Conservation (phyloP, 148 eudicot genomes). For the Camellia lanceoleosa region DNA sequence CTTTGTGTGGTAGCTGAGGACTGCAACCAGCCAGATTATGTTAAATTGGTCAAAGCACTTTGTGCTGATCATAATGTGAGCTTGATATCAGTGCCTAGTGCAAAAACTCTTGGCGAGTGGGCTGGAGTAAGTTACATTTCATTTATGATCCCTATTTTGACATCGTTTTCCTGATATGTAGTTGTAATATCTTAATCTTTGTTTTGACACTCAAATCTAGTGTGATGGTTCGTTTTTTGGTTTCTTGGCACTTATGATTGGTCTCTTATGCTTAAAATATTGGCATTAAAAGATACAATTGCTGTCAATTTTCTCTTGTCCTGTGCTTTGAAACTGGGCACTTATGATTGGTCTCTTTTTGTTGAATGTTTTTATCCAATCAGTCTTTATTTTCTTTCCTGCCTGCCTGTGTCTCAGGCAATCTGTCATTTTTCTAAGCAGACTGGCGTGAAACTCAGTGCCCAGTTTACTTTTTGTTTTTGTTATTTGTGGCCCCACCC, state of each 20-base stretch:
- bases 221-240: background rate
- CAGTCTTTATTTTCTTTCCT: no score
- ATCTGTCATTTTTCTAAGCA: no score
- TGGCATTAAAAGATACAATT: background rate
- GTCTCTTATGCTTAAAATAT: background rate
- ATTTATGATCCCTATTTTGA: background rate
- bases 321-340: background rate
- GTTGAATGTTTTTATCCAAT: no score
- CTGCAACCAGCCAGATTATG: constrained; percentile 43
- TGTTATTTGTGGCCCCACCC: no score
- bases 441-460: no score
- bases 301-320: background rate
- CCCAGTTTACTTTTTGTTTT: no score
- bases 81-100: constrained; percentile 36
- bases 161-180: background rate
- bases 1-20: constrained; percentile 48
- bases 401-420: no score
- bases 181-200: background rate
- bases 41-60: constrained; percentile 39
- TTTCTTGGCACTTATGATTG: background rate
- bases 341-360: no score
- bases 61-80: constrained; percentile 44
- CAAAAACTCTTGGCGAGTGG: constrained; percentile 50
- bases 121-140: constrained; percentile 34
- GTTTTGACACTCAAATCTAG: background rate